Base-by-base conservation (phyloP, 345 rosid genomes). In the Brassica nigra region DNA sequence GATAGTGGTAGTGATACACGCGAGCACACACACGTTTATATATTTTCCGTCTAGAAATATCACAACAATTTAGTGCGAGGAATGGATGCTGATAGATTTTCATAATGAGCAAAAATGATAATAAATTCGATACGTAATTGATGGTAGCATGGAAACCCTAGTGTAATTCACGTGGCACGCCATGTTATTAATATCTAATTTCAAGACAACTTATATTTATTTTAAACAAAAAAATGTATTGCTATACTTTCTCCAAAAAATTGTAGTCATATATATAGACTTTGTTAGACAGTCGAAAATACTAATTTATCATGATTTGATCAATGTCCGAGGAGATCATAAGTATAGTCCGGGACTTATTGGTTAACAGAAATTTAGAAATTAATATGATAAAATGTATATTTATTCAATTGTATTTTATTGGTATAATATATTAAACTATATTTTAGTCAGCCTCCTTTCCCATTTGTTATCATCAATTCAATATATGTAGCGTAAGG, bases 111-210 rank as follows among this genome's bases (percentile, higher is more conserved):
- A 4, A 37, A 52, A 52, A 52, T 5, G 20, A 77, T 49, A 31
- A 27, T 6, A 34, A 74, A 80, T 80, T 80, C 75, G 44, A 70
- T 70, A 80, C 80, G 72, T 75, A 30, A 33, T 75, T 80, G 57
- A 80, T 75, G 80, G 73, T 74, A 80, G 83, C 80, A 80, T 80
- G 83, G 83, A 80, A 80, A 33, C 76, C 83, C 83, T 75, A 80
- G 65, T 75, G 55, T 28, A 55, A 39, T 55, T 68, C 83, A 80
- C 80, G 80, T 70, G 80, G 79, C 11, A 54, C 80, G 73, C 83
- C 83, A 75, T 80, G 83, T 75, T 80, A 80, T 33, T 42, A 6
- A 23, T 80, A 68, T 80, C 4, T 69, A 75, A 49, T 70, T 37
- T 52, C 83, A 80, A 75, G 59, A 34, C 71, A 54, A 14, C 16